Conservation (phyloP, 768 basidiomycete genomes). For the Phlebiopsis flavidoalba region DNA sequence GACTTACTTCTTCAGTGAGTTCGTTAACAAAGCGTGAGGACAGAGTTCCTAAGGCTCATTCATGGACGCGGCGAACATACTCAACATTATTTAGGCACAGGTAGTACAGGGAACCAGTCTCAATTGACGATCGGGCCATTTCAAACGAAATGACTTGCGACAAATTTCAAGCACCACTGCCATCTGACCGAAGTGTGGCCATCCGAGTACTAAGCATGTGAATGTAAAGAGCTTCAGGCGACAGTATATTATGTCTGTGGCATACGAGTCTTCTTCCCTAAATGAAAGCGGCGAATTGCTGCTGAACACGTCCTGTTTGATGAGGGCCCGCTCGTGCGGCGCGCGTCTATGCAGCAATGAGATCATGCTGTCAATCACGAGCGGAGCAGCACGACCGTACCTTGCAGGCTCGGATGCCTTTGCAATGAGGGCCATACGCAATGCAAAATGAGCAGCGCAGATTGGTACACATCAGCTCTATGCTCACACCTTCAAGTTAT, state of each 20-base stretch:
- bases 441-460: conserved; percentile 19
- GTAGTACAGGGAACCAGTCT: no score
- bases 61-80: no score
- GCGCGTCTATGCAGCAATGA: conserved; percentile 56
- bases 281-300: conserved; percentile 94
- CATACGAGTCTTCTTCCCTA: conserved; percentile 92
- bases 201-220: conserved; percentile 98
- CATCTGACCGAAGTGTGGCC: conserved; percentile 99
- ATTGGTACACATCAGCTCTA: neutral
- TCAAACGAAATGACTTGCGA: no score
- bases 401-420: conserved; percentile 97
- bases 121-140: no score
- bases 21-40: conserved; percentile 94
- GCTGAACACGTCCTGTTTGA: conserved; percentile 98
- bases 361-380: conserved; percentile 12
- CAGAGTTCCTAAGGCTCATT: conserved; percentile 98
- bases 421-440: conserved; percentile 84
- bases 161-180: conserved; percentile 93
- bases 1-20: conserved; percentile 93
- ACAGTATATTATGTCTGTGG: conserved; percentile 97
- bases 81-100: no score
- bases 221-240: conserved; percentile 97
- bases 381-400: conserved; percentile 27
- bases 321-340: conserved; percentile 96
- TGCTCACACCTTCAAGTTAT: conserved; percentile 79